These are phyloP conservation scores for Spergularia marina DNA, from an alignment of 148 eudicot species.

Conservation along the genomic window DNA sequence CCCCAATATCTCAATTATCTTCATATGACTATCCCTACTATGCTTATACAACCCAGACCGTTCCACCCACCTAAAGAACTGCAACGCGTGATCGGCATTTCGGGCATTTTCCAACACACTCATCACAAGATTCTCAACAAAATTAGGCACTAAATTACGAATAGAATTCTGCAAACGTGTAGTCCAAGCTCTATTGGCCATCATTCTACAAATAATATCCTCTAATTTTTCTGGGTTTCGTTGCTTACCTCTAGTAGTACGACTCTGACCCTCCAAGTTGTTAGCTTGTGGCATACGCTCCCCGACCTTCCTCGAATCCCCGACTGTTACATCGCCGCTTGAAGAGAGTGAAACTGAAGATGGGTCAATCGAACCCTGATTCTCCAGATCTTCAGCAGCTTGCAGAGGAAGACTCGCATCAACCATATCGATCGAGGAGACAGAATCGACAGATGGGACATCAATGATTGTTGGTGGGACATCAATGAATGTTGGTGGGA, in stretches of 20 bases:
- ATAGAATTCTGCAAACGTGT: conserved; percentile 89
- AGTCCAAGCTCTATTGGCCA: conserved; percentile 86
- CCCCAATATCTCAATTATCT: conserved; percentile 71
- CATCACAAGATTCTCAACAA: conserved; percentile 55
- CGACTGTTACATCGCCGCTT: conserved; percentile 9
- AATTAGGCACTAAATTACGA: conserved; percentile 55
- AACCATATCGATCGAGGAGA: no score
- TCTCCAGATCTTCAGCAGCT: no score
- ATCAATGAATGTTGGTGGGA: conserved; percentile 20
- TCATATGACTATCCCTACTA: conserved; percentile 53
- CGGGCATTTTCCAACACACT: conserved; percentile 61
- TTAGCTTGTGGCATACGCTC: conserved; percentile 1
- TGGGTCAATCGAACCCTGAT: not conserved
- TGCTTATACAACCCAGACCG: conserved; percentile 56
- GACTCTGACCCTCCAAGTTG: conserved; percentile 23
- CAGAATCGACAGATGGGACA: no score
- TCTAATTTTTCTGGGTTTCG: conserved; percentile 62
- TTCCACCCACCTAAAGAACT: conserved; percentile 88
- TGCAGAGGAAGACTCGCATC: no score
- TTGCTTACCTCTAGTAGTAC: conserved; percentile 37
- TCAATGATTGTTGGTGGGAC: not conserved
- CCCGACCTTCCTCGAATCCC: conserved; percentile 13
- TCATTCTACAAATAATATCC: conserved; percentile 70
- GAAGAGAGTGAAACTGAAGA: conserved; percentile 18
- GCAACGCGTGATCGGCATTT: conserved; percentile 67